These are phyloP conservation scores for Senna tora DNA, from an alignment of 306 rosid genomes.

Conservation along the genomic window DNA sequence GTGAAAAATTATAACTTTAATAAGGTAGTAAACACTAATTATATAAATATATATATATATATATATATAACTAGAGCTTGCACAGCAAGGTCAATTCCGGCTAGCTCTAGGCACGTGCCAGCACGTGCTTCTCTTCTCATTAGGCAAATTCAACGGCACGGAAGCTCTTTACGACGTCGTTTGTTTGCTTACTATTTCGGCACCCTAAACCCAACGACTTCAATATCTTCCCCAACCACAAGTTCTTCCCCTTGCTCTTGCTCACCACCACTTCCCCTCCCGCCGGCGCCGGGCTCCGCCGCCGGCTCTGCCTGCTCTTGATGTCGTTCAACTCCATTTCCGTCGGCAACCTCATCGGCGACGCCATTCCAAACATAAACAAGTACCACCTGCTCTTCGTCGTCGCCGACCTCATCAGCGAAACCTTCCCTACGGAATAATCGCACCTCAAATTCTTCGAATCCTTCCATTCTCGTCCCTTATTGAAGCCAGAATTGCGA, in stretches of 20 bases:
- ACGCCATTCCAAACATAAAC: conserved; percentile 66
- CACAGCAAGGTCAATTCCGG: too few relatives aligned
- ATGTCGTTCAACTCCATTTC: conserved; percentile 76
- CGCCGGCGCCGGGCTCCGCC: conserved; percentile 22
- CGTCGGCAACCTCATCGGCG: conserved; percentile 43
- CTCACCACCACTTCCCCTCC: conserved; percentile 8
- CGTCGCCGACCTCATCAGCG: conserved; percentile 46
- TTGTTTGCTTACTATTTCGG: conserved; percentile 34
- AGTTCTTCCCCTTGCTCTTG: neutral
- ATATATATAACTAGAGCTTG: too few relatives aligned
- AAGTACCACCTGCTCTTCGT: conserved; percentile 67
- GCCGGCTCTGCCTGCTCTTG: conserved; percentile 57
- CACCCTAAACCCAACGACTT: conserved; percentile 52
- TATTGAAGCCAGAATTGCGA: neutral
- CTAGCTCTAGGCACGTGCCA: too few relatives aligned
- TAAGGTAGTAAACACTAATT: too few relatives aligned
- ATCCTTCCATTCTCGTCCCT: conserved; percentile 18
- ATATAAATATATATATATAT: too few relatives aligned
- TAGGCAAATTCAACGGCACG: conserved; percentile 29
- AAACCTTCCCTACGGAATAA: conserved; percentile 40
- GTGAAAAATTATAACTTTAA: too few relatives aligned
- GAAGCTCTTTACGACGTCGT: conserved; percentile 50
- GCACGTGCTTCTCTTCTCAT: too few relatives aligned
- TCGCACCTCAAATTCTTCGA: conserved; percentile 19
- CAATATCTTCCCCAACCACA: conserved; percentile 46